Evolutionary conservation across 495 filamentous ascomycete species (phyloP), one percentile per base, ranked within the genome.

Genomic region (Apiosordaria backusii): DNA sequence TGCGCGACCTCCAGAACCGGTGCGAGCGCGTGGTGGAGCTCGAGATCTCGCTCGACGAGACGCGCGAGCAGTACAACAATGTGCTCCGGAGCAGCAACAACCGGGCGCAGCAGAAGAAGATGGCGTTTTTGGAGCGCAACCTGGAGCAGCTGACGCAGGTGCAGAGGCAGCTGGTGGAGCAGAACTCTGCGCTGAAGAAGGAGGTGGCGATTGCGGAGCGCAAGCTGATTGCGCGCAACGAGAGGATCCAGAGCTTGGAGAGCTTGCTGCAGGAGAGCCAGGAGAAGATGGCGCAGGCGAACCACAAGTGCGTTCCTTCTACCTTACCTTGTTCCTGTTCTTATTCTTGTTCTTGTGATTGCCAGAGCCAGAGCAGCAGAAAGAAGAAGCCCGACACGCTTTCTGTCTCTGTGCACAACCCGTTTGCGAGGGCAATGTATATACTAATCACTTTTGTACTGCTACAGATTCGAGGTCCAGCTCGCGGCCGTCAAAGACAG

Each of bases 51-150:
- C 82, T 99, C 29, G 95, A 99, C 72, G 92, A 97, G 80, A 96
- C 95, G 4, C 88, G 95, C 58, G 96, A 99, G 80, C 95, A 98
- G 78, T 99, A 99, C 79, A 97, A 98, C 81, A 96, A 96, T 69
- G 94, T 99, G 57, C 86, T 99, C 50, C 89, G 94, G 29, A 91
- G 91, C 21, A 96, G 92, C 63, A 98, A 98, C 83, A 97, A 96
- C 82, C 90, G 93, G 50, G 92, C 93, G 23, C 95, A 99, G 79
- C 95, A 98, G 78, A 99, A 99, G 88, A 99, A 98, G 85, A 97
- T 99, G 92, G 95, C 93, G 6, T 99, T 99, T 87, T 81, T 99
- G 54, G 96, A 99, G 80, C 90, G 95, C 74, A 99, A 99, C 77
- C 86, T 99, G 18, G 95, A 99, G 79, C 96, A 98, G 79, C 84